A percentile compares a stretch with the other conserved stretches of the same genome.
These are phyloP conservation scores for Mycena albidolilacea DNA, from an alignment of 768 basidiomycete genomes.

Conservation along the genomic window DNA sequence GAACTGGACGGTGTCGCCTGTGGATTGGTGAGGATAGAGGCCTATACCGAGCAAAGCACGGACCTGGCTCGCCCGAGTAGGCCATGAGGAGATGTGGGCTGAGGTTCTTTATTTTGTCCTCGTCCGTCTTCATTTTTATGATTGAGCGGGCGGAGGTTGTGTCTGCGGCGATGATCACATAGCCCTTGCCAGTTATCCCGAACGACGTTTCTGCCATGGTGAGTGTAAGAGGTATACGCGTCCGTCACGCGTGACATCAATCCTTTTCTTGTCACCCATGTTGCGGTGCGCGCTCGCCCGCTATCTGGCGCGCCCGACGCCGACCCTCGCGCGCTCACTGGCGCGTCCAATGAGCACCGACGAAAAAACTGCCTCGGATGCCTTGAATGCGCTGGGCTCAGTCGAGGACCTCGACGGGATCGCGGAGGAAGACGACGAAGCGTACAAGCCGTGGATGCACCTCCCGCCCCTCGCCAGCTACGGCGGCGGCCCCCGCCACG, in stretches of 20 bases:
- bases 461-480: constrained; percentile 16
- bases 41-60: constrained; percentile 38
- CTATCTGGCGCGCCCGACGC: neutral
- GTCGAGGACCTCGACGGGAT: constrained; percentile 1
- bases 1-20: constrained; percentile 97
- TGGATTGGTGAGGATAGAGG: neutral
- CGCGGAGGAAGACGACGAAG: constrained; percentile 4
- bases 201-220: constrained; percentile 89
- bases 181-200: constrained; percentile 93
- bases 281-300: neutral
- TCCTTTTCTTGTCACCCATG: neutral
- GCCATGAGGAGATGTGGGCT: constrained; percentile 95
- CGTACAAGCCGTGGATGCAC: constrained; percentile 26
- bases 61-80: constrained; percentile 94
- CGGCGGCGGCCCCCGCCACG: constrained; percentile 21
- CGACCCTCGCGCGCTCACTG: neutral
- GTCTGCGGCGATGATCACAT: constrained; percentile 93
- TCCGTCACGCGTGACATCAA: constrained; percentile 1
- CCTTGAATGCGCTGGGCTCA: constrained; percentile 40
- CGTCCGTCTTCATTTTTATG: constrained; percentile 97
- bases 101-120: constrained; percentile 96
- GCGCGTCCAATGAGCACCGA: constrained; percentile 6
- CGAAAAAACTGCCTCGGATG: constrained; percentile 17
- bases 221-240: constrained; percentile 31
- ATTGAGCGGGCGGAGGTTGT: constrained; percentile 92